Evolutionary conservation across 179 eudicot genomes (phyloP).

Genomic region (Beta corolliflora): DNA sequence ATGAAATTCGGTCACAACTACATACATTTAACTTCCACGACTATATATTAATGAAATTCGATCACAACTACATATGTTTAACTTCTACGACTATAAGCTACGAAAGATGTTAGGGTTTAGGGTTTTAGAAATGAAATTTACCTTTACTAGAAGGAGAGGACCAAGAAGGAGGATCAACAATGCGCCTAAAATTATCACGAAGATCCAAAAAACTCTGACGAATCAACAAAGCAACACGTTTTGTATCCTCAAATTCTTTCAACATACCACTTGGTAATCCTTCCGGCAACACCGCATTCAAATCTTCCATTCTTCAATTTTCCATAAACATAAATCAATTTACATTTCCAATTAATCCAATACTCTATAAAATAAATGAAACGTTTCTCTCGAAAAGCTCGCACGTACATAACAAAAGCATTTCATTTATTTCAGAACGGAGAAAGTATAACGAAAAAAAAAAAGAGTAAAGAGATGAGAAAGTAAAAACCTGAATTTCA

Average conservation of each 20-base stretch:
- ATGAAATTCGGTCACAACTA: too few relatives aligned
- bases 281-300: slow-evolving; percentile 67
- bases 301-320: slow-evolving; percentile 52
- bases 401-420: too few relatives aligned
- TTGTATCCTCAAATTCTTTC: slow-evolving; percentile 79
- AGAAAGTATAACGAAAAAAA: too few relatives aligned
- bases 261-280: slow-evolving; percentile 79
- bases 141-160: slow-evolving; percentile 52
- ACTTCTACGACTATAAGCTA: too few relatives aligned
- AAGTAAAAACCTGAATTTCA: slow-evolving; percentile 32
- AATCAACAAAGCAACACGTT: slow-evolving; percentile 65
- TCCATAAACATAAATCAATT: not conserved
- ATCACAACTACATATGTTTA: too few relatives aligned
- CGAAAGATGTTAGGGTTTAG: not conserved
- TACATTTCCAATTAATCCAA: not conserved
- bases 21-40: too few relatives aligned
- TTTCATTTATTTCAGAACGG: too few relatives aligned
- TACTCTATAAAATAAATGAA: not conserved
- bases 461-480: too few relatives aligned
- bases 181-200: slow-evolving; percentile 80
- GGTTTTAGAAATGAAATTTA: slow-evolving; percentile 27
- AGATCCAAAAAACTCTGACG: slow-evolving; percentile 81
- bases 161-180: slow-evolving; percentile 77
- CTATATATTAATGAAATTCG: too few relatives aligned
- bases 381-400: too few relatives aligned